Conservation (phyloP, 257 asterid species). For the Salvia rosmarinus region DNA sequence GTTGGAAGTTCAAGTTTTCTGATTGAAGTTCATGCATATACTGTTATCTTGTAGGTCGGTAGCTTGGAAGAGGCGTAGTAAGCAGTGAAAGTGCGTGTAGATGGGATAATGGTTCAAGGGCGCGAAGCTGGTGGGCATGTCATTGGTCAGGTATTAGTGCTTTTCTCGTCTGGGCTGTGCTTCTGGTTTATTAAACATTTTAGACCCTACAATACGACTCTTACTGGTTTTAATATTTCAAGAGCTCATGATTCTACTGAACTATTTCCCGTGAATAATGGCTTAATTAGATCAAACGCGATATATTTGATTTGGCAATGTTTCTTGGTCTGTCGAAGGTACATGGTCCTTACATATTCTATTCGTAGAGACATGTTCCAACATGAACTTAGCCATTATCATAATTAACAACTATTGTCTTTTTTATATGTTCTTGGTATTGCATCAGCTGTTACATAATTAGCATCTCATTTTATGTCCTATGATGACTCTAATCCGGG, state of each 20-base stretch:
- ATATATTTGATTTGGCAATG: background rate
- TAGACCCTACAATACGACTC: background rate
- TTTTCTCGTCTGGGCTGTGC: background rate
- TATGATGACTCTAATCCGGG: background rate
- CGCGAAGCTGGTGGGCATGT: conserved; percentile 94
- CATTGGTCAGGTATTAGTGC: conserved; percentile 67
- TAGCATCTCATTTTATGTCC: background rate
- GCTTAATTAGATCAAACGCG: background rate
- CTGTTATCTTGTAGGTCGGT: conserved; percentile 61
- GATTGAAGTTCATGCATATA: too few species aligned
- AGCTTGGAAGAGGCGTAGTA: conserved; percentile 74
- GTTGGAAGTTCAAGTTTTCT: background rate
- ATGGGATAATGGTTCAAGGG: conserved; percentile 90
- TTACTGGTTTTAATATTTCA: background rate
- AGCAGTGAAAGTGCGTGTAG: conserved; percentile 72
- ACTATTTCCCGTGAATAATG: background rate
- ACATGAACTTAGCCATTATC: background rate
- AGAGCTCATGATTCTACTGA: background rate
- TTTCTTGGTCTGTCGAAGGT: background rate
- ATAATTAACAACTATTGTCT: background rate
- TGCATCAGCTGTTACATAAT: background rate
- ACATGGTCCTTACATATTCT: background rate
- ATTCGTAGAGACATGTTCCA: background rate
- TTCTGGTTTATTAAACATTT: conserved; percentile 1
- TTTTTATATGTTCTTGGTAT: background rate